These are phyloP conservation scores for Emericellopsis atlantica DNA, from an alignment of 2,329 filamentous ascomycete genomes.

Conservation along the genomic window DNA sequence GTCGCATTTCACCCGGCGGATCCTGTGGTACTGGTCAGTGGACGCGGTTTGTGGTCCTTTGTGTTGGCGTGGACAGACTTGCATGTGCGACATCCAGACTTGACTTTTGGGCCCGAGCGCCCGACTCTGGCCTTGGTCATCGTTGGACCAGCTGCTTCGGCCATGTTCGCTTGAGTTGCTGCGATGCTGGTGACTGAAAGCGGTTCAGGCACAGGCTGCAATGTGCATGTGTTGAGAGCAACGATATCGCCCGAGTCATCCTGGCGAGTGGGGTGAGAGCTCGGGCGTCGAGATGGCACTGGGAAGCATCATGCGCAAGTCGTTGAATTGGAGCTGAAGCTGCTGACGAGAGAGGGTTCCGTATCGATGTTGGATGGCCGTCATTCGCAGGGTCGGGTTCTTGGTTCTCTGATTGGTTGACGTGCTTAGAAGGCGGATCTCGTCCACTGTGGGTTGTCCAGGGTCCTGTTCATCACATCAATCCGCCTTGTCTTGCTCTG, in stretches of 20 bases:
- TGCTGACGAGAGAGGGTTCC: not conserved
- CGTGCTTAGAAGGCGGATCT: no score
- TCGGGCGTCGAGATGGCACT: not conserved
- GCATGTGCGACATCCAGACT: not conserved
- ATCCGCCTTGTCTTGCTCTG: no score
- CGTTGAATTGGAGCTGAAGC: not conserved
- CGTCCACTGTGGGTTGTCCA: no score
- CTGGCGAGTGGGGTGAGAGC: not conserved
- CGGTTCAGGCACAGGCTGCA: not conserved
- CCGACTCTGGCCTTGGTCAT: no score
- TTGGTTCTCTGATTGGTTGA: not conserved
- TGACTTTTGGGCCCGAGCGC: not conserved
- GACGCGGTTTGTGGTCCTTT: not conserved
- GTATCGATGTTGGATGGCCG: not conserved
- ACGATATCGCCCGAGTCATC: not conserved
- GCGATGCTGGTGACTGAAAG: not conserved
- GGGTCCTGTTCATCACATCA: no score
- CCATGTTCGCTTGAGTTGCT: not conserved
- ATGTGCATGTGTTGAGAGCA: not conserved
- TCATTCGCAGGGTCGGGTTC: not conserved
- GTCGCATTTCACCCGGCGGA: conserved; percentile 18
- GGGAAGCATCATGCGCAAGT: not conserved
- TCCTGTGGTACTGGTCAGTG: not conserved
- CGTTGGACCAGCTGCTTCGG: not conserved
- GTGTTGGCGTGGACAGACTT: not conserved